phyloP scores from a whole-genome alignment of 345 rosid species.

The Salix dunnii region DNA sequence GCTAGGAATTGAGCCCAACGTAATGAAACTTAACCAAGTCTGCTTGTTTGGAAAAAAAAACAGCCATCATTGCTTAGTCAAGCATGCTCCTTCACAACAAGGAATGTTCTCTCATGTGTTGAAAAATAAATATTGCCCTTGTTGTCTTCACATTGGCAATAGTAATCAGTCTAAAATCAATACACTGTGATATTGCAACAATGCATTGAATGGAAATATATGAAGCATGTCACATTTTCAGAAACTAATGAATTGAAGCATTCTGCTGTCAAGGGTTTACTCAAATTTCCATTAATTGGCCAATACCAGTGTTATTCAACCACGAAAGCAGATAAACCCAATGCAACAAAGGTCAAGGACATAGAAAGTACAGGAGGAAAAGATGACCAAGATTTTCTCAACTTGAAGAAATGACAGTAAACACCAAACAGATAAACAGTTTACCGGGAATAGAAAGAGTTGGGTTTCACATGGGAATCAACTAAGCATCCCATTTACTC shows the following conservation, averaged over 20 bases:
- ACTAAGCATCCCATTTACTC: constrained; percentile 1
- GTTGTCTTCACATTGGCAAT: not conserved
- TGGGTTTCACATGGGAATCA: constrained; percentile 6
- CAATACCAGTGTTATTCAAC: not conserved
- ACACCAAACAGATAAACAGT: not conserved
- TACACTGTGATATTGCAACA: not conserved
- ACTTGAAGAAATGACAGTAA: not conserved
- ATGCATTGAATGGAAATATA: not conserved
- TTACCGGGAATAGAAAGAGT: not conserved
- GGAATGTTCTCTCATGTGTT: not conserved
- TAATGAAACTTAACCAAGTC: not conserved
- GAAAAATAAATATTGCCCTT: not conserved
- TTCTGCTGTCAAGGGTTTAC: not conserved
- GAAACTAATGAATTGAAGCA: not conserved
- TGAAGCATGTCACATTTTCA: not conserved
- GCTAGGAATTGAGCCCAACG: not conserved
- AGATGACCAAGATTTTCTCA: not conserved
- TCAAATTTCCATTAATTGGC: not conserved
- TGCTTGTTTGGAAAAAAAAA: not conserved
- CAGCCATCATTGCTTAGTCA: not conserved
- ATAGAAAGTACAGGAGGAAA: not conserved
- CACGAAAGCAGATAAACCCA: not conserved
- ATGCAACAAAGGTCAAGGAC: not conserved
- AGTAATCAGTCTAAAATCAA: not conserved
- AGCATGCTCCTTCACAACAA: not conserved